Conservation (phyloP, 1,284 basidiomycete species). For the Boletus calvinii region DNA sequence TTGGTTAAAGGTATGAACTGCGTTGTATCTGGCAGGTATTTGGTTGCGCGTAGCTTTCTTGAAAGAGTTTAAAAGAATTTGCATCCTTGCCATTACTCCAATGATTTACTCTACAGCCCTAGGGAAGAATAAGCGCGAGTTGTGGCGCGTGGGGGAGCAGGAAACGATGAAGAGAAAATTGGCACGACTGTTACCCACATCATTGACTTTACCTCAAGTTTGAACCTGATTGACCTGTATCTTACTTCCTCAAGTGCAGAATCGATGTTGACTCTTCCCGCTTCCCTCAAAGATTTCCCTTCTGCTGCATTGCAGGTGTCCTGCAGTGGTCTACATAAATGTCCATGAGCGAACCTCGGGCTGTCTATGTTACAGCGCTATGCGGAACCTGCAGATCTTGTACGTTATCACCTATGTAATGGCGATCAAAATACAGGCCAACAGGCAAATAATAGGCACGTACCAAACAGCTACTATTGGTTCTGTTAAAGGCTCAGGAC, state of each 20-base stretch:
- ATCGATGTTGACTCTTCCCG: slow-evolving; percentile 81
- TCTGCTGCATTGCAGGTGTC: slow-evolving; percentile 76
- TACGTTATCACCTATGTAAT: slow-evolving; percentile 46
- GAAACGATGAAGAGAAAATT: neutral
- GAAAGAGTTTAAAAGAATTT: no score
- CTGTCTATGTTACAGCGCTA: no score
- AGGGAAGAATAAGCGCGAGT: neutral
- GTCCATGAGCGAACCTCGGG: no score
- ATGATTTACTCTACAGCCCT: no score
- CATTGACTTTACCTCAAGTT: slow-evolving; percentile 42
- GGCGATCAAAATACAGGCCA: no score
- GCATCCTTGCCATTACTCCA: neutral
- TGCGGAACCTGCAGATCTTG: slow-evolving; percentile 61
- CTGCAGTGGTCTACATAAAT: no score
- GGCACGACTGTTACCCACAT: no score
- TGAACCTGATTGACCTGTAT: no score
- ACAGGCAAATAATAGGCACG: no score
- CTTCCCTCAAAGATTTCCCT: slow-evolving; percentile 69
- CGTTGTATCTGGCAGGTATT: neutral
- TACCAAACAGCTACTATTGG: neutral
- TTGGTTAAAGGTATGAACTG: neutral
- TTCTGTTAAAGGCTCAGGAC: neutral
- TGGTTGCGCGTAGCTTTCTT: neutral
- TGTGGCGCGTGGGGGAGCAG: no score
- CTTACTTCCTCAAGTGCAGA: slow-evolving; percentile 61